A percentile compares a stretch with the other conserved stretches of the same genome.
phyloP scores from a whole-genome alignment of 208 protist genomes.

The Crithidia expoeki region DNA sequence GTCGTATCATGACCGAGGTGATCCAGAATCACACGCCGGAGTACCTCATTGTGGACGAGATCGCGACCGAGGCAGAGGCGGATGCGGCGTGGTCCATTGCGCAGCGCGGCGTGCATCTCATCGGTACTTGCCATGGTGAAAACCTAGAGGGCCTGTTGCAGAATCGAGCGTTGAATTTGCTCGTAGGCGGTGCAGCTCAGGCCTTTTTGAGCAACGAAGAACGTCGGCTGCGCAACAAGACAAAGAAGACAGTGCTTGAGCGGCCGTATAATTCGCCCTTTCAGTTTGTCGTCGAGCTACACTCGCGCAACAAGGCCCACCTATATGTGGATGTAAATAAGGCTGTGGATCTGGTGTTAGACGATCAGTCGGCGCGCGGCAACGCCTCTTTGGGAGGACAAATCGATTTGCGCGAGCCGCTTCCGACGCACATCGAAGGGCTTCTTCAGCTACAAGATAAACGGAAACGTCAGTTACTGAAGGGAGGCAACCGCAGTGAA shows the following conservation, averaged over 20 bases:
- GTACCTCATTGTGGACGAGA: constrained; percentile 94
- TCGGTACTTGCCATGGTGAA: constrained; percentile 93
- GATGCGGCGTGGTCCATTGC: constrained; percentile 86
- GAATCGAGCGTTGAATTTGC: constrained; percentile 83
- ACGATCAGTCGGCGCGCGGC: constrained; percentile 59
- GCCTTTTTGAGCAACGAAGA: constrained; percentile 92
- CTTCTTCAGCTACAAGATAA: constrained; percentile 30
- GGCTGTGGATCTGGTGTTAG: constrained; percentile 84
- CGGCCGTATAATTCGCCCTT: constrained; percentile 78
- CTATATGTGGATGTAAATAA: constrained; percentile 86
- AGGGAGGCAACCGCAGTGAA: background rate
- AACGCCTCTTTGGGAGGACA: constrained; percentile 53
- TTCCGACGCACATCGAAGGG: constrained; percentile 40
- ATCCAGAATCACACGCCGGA: constrained; percentile 95
- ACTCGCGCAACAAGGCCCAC: constrained; percentile 49
- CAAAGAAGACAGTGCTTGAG: constrained; percentile 89
- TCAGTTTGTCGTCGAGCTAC: constrained; percentile 81
- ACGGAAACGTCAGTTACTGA: constrained; percentile 1
- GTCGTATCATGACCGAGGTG: constrained; percentile 85
- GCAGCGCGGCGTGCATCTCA: constrained; percentile 85
- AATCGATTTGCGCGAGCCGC: constrained; percentile 39
- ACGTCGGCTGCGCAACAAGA: constrained; percentile 69
- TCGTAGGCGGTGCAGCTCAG: constrained; percentile 89
- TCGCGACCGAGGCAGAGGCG: constrained; percentile 75
- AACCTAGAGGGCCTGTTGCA: constrained; percentile 75